phyloP scores from a whole-genome alignment of 768 basidiomycete species.

The Ramaria sp. region DNA sequence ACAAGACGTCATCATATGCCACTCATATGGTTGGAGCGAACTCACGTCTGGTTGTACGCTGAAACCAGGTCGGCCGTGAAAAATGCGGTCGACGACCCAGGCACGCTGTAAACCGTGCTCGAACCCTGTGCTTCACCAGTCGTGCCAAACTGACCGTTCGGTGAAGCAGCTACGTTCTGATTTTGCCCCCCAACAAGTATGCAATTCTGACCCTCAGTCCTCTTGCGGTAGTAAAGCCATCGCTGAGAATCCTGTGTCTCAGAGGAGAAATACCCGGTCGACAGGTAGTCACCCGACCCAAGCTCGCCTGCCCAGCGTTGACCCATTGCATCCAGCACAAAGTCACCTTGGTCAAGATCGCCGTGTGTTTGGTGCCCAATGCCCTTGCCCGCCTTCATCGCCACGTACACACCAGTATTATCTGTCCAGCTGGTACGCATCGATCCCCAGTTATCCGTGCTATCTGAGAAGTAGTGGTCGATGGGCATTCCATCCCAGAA shows the following conservation, averaged over 20 bases:
- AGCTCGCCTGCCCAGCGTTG: slow-evolving; percentile 92
- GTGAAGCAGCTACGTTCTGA: slow-evolving; percentile 66
- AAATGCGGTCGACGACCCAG: slow-evolving; percentile 65
- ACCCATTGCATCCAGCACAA: slow-evolving; percentile 90
- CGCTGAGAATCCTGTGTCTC: slow-evolving; percentile 60
- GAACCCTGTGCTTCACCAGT: slow-evolving; percentile 57
- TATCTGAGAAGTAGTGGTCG: slow-evolving; percentile 72
- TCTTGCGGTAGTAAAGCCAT: slow-evolving; percentile 94
- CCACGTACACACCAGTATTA: slow-evolving; percentile 69
- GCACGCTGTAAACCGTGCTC: slow-evolving; percentile 63
- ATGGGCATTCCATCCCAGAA: slow-evolving; percentile 84
- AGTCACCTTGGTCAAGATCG: slow-evolving; percentile 90
- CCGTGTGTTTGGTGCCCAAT: slow-evolving; percentile 89
- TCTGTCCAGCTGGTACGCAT: slow-evolving; percentile 94
- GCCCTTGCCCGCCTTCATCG: slow-evolving; percentile 76
- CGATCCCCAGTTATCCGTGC: slow-evolving; percentile 73
- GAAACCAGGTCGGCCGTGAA: slow-evolving; percentile 68
- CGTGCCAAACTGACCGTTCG: slow-evolving; percentile 47
- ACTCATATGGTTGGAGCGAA: slow-evolving; percentile 9
- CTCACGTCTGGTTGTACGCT: slow-evolving; percentile 69
- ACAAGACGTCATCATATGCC: not conserved
- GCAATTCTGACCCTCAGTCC: slow-evolving; percentile 96
- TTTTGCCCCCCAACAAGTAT: slow-evolving; percentile 66
- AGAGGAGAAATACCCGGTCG: slow-evolving; percentile 65
- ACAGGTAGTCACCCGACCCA: slow-evolving; percentile 78